Conservation (phyloP, 768 basidiomycete species). For the Xerocomellus intermedius region DNA sequence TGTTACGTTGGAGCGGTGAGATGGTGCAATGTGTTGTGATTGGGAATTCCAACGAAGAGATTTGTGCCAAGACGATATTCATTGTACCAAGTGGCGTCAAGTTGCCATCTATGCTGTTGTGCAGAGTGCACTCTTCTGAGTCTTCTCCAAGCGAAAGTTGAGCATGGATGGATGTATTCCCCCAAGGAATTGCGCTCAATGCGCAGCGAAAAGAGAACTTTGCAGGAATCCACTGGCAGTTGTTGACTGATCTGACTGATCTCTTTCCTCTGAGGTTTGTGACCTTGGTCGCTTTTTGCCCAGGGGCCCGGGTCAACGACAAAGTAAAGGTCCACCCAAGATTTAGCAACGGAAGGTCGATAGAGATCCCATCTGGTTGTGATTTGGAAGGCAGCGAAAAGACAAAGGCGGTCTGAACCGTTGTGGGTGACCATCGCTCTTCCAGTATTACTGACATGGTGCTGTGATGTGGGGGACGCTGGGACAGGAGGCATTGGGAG, state of each 20-base stretch:
- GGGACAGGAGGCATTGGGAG: not conserved
- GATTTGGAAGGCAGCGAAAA: not conserved
- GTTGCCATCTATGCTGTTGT: not conserved
- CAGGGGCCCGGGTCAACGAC: slow-evolving; percentile 1
- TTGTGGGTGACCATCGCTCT: slow-evolving; percentile 16
- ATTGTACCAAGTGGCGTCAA: slow-evolving; percentile 1
- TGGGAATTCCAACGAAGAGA: not conserved
- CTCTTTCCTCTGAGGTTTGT: no score
- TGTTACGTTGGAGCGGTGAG: not conserved
- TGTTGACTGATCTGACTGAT: not conserved
- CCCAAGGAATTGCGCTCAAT: slow-evolving; percentile 6
- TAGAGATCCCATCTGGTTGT: not conserved
- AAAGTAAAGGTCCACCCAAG: slow-evolving; percentile 19
- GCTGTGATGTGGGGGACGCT: not conserved
- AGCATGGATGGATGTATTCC: slow-evolving; percentile 11
- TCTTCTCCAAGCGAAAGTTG: slow-evolving; percentile 8
- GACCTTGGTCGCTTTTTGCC: no score
- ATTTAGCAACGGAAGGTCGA: slow-evolving; percentile 11
- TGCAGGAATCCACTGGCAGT: not conserved
- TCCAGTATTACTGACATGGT: slow-evolving; percentile 5
- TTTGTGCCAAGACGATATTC: not conserved
- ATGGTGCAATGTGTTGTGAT: not conserved
- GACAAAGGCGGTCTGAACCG: slow-evolving; percentile 10
- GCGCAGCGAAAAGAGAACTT: slow-evolving; percentile 10
- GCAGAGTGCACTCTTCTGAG: not conserved